These are phyloP conservation scores for Cercophora newfieldiana DNA, from an alignment of 495 filamentous ascomycete species.

Conservation along the genomic window DNA sequence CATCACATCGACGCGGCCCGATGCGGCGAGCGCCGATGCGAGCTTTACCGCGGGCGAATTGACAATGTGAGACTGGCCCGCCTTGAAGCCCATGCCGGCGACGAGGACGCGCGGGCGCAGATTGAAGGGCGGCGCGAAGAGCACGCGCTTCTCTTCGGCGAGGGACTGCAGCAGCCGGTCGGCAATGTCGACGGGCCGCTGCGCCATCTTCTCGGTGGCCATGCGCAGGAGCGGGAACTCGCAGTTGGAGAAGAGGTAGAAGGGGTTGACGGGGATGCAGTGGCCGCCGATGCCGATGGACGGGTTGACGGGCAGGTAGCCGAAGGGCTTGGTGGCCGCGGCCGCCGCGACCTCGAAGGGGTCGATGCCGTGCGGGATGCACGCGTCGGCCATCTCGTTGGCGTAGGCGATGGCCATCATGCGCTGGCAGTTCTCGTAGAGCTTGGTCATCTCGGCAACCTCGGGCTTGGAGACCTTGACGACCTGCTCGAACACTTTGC, in stretches of 20 bases:
- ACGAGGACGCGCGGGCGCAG: constrained; percentile 30
- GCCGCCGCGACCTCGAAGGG: constrained; percentile 40
- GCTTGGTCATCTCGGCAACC: constrained; percentile 45
- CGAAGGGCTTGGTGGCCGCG: constrained; percentile 43
- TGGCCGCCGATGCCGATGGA: constrained; percentile 41
- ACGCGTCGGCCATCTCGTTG: constrained; percentile 47
- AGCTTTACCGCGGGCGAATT: constrained; percentile 36
- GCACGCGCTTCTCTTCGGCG: neutral
- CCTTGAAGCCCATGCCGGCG: constrained; percentile 39
- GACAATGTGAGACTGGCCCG: constrained; percentile 31
- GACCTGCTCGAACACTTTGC: constrained; percentile 33
- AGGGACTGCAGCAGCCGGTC: constrained; percentile 20
- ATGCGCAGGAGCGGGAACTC: constrained; percentile 34
- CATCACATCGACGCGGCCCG: constrained; percentile 28
- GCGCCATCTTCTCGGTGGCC: constrained; percentile 36
- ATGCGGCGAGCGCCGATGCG: constrained; percentile 25
- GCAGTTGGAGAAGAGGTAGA: constrained; percentile 39
- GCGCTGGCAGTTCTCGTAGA: constrained; percentile 46
- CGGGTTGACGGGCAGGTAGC: constrained; percentile 37
- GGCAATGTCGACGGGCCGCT: constrained; percentile 32
- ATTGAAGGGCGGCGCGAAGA: neutral
- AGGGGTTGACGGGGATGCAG: constrained; percentile 44
- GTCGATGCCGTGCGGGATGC: constrained; percentile 37
- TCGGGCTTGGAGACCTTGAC: constrained; percentile 41
- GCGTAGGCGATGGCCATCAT: constrained; percentile 43